Conservation (phyloP, 2,329 filamentous ascomycete genomes). For the Cladosporium sp. region DNA sequence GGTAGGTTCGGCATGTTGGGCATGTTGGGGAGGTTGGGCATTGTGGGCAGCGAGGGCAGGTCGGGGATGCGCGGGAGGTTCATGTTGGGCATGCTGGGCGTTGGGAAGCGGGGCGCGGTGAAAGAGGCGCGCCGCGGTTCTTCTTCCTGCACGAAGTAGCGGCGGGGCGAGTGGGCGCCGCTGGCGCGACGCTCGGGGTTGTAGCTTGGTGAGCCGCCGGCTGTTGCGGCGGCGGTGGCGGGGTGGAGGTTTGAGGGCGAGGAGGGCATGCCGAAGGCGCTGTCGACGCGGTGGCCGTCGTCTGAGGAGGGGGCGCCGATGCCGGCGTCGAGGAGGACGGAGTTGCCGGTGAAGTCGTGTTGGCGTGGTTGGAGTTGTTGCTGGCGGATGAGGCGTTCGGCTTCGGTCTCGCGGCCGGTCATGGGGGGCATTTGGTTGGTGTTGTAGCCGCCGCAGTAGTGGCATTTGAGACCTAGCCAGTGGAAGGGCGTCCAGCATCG, state of each 20-base stretch:
- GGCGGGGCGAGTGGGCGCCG: conserved; percentile 24
- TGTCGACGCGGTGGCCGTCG: conserved; percentile 16
- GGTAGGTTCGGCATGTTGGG: conserved; percentile 21
- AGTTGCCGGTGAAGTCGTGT: conserved; percentile 31
- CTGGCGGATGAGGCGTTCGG: conserved; percentile 27
- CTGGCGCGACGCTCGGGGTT: conserved; percentile 16
- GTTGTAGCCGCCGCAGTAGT: conserved; percentile 50
- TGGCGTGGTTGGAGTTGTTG: conserved; percentile 23
- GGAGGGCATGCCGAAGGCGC: conserved; percentile 17
- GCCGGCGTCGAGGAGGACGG: conserved; percentile 28
- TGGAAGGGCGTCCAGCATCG: conserved; percentile 85
- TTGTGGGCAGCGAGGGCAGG: conserved; percentile 18
- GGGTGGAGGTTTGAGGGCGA: conserved; percentile 15
- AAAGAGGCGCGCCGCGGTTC: conserved; percentile 19
- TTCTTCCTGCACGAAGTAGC: conserved; percentile 29
- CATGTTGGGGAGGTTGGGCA: conserved; percentile 10
- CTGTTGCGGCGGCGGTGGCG: conserved; percentile 13
- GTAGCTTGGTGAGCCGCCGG: conserved; percentile 14
- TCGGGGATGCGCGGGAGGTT: conserved; percentile 24
- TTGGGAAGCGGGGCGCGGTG: conserved; percentile 21
- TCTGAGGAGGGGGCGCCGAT: conserved; percentile 17
- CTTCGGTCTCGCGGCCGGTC: conserved; percentile 31
- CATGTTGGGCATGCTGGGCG: conserved; percentile 25
- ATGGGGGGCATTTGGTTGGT: conserved; percentile 44
- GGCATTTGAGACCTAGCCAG: conserved; percentile 90